Evolutionary conservation across 2,329 filamentous ascomycete genomes (phyloP).

Genomic region (Grosmannia serpens): DNA sequence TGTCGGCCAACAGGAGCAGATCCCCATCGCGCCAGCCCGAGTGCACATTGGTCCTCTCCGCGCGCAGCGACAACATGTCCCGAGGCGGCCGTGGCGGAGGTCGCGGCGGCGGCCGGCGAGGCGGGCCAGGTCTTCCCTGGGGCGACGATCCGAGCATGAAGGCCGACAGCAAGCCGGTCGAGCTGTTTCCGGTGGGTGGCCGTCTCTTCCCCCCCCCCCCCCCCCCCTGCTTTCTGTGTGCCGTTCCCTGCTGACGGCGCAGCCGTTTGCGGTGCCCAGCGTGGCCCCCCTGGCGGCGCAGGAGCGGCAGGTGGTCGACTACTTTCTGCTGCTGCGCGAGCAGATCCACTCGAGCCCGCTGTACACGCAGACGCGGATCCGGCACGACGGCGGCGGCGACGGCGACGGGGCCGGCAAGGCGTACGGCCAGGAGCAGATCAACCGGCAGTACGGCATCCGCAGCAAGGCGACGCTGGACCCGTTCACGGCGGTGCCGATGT

Average conservation of each 20-base stretch:
- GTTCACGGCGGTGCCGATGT: slow-evolving; percentile 47
- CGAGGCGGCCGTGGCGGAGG: slow-evolving; percentile 40
- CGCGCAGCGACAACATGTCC: slow-evolving; percentile 28
- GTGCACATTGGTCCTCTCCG: background rate
- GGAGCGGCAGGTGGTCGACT: slow-evolving; percentile 36
- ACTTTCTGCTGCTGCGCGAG: slow-evolving; percentile 44
- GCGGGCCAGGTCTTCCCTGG: slow-evolving; percentile 32
- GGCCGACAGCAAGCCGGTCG: slow-evolving; percentile 42
- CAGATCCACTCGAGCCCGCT: slow-evolving; percentile 43
- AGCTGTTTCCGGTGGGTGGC: slow-evolving; percentile 42
- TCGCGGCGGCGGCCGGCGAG: slow-evolving; percentile 27
- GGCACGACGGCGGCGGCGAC: slow-evolving; percentile 17
- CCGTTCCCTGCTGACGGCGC: background rate
- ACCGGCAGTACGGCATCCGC: slow-evolving; percentile 42
- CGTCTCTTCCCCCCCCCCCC: background rate
- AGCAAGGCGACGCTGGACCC: slow-evolving; percentile 46
- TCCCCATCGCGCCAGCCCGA: no score
- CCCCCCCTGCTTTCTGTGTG: no score
- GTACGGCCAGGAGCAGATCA: slow-evolving; percentile 48
- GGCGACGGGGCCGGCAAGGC: slow-evolving; percentile 21
- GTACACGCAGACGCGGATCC: slow-evolving; percentile 42
- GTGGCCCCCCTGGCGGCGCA: slow-evolving; percentile 29
- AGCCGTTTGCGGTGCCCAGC: slow-evolving; percentile 39
- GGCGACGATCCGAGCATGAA: slow-evolving; percentile 38
- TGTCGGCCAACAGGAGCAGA: background rate